Conservation (phyloP, 495 filamentous ascomycete species). For the Podospora fimiseda region DNA sequence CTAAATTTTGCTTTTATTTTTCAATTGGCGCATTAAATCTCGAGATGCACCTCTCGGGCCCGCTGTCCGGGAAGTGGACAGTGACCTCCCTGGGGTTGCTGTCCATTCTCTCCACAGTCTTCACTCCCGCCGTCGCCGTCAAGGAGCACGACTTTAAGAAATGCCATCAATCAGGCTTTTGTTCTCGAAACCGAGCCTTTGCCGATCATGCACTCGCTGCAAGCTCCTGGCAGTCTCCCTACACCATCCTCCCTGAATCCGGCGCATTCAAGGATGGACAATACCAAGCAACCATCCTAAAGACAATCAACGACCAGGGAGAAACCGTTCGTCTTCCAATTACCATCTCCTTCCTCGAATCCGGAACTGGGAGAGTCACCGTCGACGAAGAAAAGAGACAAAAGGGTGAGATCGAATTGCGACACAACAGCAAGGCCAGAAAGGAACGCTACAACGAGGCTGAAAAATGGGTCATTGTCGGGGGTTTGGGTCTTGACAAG, state of each 20-base stretch:
- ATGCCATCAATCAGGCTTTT: constrained; percentile 92
- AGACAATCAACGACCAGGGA: constrained; percentile 55
- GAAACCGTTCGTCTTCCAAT: constrained; percentile 72
- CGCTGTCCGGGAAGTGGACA: constrained; percentile 50
- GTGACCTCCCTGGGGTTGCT: constrained; percentile 42
- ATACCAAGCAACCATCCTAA: constrained; percentile 71
- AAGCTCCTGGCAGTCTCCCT: constrained; percentile 73
- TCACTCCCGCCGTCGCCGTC: constrained; percentile 57
- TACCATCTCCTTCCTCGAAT: constrained; percentile 79
- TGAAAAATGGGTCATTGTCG: constrained; percentile 79
- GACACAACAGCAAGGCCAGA: constrained; percentile 73
- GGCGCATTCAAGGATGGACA: constrained; percentile 72
- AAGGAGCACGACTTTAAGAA: constrained; percentile 97
- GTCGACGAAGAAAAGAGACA: constrained; percentile 86
- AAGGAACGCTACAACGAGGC: constrained; percentile 94
- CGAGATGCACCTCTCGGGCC: constrained; percentile 37
- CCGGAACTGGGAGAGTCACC: constrained; percentile 76
- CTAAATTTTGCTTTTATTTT: constrained; percentile 1
- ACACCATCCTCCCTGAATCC: constrained; percentile 64
- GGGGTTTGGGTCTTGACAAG: constrained; percentile 63
- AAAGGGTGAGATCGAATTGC: constrained; percentile 81
- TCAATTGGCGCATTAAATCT: constrained; percentile 8
- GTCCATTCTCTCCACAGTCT: constrained; percentile 36
- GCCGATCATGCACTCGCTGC: constrained; percentile 66
- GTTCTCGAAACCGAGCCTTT: constrained; percentile 83